Evolutionary conservation across 805 yeast genomes (phyloP).

Genomic region (Lachancea sp.): DNA sequence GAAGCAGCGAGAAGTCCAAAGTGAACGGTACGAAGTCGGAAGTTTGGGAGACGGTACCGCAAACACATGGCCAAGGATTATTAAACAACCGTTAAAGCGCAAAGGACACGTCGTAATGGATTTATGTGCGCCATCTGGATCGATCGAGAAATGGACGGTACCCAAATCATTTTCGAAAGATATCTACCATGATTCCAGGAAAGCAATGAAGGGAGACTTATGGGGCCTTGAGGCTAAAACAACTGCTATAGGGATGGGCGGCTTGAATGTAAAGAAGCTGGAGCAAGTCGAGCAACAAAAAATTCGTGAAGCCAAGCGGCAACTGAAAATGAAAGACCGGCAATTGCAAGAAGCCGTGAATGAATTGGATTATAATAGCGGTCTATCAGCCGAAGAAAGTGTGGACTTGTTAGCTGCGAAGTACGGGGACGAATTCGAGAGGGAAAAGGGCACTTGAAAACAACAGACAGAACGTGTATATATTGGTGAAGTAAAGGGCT

Average conservation of each 20-base stretch:
- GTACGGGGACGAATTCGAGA: conserved; percentile 17
- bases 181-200: conserved; percentile 84
- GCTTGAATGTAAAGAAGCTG: conserved; percentile 23
- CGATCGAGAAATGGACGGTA: conserved; percentile 79
- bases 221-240: conserved; percentile 75
- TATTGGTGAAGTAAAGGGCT: no score
- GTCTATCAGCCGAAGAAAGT: conserved; percentile 7
- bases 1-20: conserved; percentile 32
- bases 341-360: conserved; percentile 17
- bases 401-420: conserved; percentile 15
- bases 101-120: conserved; percentile 78
- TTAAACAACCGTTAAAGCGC: conserved; percentile 64
- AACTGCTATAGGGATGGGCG: conserved; percentile 31
- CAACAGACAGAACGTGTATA: no score
- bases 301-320: conserved; percentile 17
- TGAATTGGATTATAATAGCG: conserved; percentile 12
- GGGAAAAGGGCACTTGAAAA: conserved; percentile 5
- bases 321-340: conserved; percentile 17
- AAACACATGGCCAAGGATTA: conserved; percentile 63
- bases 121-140: conserved; percentile 74
- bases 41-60: conserved; percentile 22
- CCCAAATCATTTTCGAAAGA: conserved; percentile 71
- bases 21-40: conserved; percentile 21
- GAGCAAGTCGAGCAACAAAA: conserved; percentile 23
- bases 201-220: conserved; percentile 73